Evolutionary conservation across 2,329 filamentous ascomycete genomes (phyloP).

Genomic region (Beauveria brongniartii): DNA sequence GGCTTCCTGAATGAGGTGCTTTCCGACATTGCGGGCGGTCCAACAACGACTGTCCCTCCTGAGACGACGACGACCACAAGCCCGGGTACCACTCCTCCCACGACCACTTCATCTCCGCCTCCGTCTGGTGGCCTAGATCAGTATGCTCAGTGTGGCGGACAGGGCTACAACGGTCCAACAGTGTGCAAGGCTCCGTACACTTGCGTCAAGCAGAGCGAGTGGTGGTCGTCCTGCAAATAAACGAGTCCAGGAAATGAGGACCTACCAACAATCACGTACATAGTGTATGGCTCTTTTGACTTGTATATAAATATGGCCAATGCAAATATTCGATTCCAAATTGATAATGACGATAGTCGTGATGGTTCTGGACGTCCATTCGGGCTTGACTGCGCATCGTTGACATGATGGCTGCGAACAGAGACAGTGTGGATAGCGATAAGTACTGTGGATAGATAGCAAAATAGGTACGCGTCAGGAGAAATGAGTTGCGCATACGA

Average conservation of each 20-base stretch:
- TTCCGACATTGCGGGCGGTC: conserved; percentile 21
- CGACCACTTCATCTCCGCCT: neutral
- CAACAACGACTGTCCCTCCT: neutral
- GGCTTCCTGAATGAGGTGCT: conserved; percentile 45
- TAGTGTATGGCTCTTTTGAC: neutral
- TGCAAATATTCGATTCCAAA: neutral
- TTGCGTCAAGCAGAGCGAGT: conserved; percentile 15
- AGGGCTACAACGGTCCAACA: conserved; percentile 17
- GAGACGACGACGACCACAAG: neutral
- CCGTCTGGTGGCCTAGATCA: conserved; percentile 15
- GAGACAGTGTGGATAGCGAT: neutral
- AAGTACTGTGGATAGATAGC: too few species aligned
- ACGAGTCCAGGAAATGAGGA: neutral
- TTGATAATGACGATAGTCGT: neutral
- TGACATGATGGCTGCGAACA: neutral
- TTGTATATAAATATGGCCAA: neutral
- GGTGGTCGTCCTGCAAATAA: conserved; percentile 18
- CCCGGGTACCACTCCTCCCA: neutral
- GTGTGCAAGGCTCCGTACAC: conserved; percentile 17
- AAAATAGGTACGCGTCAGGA: too few species aligned
- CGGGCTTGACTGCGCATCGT: neutral
- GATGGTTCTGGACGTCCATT: neutral
- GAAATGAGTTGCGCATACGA: too few species aligned
- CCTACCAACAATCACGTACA: neutral
- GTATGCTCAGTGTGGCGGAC: conserved; percentile 20